These are phyloP conservation scores for Kodamaea sp. DNA, from an alignment of 1,139 yeast species.

Conservation along the genomic window DNA sequence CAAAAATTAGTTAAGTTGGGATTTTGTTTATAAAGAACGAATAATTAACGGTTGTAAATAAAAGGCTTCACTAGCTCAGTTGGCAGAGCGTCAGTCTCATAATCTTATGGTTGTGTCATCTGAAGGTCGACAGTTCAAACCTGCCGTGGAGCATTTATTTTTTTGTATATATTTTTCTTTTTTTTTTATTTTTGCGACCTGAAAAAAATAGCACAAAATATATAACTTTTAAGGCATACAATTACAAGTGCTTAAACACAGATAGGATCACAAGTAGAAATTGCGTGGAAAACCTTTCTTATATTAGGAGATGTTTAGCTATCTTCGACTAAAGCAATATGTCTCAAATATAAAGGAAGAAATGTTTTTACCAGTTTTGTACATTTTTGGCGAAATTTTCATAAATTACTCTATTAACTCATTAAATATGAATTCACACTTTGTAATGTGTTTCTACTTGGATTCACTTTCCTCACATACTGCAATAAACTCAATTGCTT, in stretches of 20 bases:
- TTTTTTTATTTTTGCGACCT: too few relatives aligned
- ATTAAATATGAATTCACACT: slow-evolving; percentile 50
- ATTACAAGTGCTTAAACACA: too few relatives aligned
- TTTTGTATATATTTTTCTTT: too few relatives aligned
- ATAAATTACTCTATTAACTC: slow-evolving; percentile 7
- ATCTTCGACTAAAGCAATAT: too few relatives aligned
- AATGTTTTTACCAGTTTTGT: slow-evolving; percentile 1
- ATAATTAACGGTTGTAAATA: too few relatives aligned
- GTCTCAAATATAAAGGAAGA: neutral
- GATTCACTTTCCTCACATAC: slow-evolving; percentile 51
- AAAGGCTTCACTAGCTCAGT: slow-evolving; percentile 47
- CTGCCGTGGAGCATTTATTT: slow-evolving; percentile 48
- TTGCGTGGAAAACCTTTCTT: too few relatives aligned
- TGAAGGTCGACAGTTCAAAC: slow-evolving; percentile 56
- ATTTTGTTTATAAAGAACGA: too few relatives aligned
- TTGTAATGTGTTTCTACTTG: slow-evolving; percentile 74
- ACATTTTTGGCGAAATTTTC: slow-evolving; percentile 10
- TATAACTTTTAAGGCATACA: too few relatives aligned
- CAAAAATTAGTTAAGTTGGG: too few relatives aligned
- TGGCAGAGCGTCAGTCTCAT: slow-evolving; percentile 52
- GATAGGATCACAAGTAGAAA: too few relatives aligned
- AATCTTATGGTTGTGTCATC: slow-evolving; percentile 31
- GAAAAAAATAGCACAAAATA: too few relatives aligned
- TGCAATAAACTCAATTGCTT: slow-evolving; percentile 53
- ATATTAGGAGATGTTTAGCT: too few relatives aligned